Percentiles rank a stretch among this genome's conserved stretches.
These are phyloP conservation scores for Phytophthora sp. DNA, from an alignment of 352 stramenopile genomes.

Conservation along the genomic window DNA sequence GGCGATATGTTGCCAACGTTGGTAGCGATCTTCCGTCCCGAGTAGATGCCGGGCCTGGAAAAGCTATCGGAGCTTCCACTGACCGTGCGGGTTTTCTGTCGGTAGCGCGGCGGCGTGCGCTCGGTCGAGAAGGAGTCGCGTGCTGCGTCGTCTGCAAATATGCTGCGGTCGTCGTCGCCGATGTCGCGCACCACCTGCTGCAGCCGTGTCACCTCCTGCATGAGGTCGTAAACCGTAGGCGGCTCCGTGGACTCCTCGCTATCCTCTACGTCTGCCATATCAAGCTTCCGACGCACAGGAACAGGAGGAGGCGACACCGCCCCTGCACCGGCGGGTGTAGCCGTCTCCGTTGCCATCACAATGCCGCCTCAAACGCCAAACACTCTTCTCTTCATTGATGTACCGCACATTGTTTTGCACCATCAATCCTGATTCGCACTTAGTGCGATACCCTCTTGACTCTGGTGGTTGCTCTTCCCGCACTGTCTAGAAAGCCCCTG, in stretches of 20 bases:
- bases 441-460: background rate
- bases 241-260: slow-evolving; percentile 36
- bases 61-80: slow-evolving; percentile 36
- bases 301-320: slow-evolving; percentile 12
- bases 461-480: slow-evolving; percentile 7
- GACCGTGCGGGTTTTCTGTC: slow-evolving; percentile 23
- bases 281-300: slow-evolving; percentile 32
- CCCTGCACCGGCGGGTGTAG: background rate
- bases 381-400: slow-evolving; percentile 19
- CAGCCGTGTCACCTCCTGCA: slow-evolving; percentile 55
- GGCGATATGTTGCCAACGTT: slow-evolving; percentile 38
- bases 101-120: slow-evolving; percentile 30
- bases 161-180: slow-evolving; percentile 35
- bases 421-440: slow-evolving; percentile 24
- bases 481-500: slow-evolving; percentile 7
- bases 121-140: slow-evolving; percentile 29
- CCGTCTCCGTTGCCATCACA: slow-evolving; percentile 4
- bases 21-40: slow-evolving; percentile 30
- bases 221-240: slow-evolving; percentile 62
- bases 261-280: slow-evolving; percentile 32
- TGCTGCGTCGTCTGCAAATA: slow-evolving; percentile 39
- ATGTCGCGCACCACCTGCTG: slow-evolving; percentile 56
- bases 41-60: slow-evolving; percentile 36
- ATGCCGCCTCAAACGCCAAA: background rate
- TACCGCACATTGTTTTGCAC: slow-evolving; percentile 18